phyloP scores from a whole-genome alignment of 2,329 filamentous ascomycete genomes.

The Xylariaceae sp. region DNA sequence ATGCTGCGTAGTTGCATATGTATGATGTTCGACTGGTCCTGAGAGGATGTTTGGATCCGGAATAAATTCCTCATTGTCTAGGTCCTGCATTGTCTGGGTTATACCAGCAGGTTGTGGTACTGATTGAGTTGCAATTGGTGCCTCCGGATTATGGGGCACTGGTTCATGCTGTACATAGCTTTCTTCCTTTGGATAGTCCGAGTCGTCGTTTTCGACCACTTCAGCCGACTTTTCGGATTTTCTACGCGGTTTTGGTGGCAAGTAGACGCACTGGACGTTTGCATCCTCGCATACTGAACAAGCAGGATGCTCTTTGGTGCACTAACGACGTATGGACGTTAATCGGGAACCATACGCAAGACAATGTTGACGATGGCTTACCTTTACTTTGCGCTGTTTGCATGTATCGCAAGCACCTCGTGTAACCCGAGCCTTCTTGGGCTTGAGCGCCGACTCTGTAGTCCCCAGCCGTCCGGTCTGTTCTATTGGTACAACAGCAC shows the following conservation, averaged over 20 bases:
- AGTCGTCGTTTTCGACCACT: constrained; percentile 17
- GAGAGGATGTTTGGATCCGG: constrained; percentile 34
- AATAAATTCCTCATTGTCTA: constrained; percentile 33
- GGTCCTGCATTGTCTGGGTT: constrained; percentile 18
- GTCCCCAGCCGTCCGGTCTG: constrained; percentile 27
- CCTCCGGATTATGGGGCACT: neutral
- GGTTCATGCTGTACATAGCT: neutral
- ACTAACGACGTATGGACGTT: constrained; percentile 21
- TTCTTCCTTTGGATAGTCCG: constrained; percentile 18
- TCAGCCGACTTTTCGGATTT: constrained; percentile 25
- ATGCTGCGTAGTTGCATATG: neutral
- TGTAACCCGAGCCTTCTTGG: constrained; percentile 26
- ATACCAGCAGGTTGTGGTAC: neutral
- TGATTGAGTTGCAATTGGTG: neutral
- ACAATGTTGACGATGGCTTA: constrained; percentile 12
- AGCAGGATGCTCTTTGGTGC: constrained; percentile 35
- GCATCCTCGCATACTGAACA: constrained; percentile 30
- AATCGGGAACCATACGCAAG: neutral
- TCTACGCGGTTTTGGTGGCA: constrained; percentile 28
- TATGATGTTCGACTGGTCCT: constrained; percentile 23
- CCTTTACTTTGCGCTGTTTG: constrained; percentile 29
- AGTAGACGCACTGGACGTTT: constrained; percentile 28
- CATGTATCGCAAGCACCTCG: constrained; percentile 35
- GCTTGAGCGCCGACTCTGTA: constrained; percentile 26
- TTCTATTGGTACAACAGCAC: constrained; percentile 25